phyloP scores from a whole-genome alignment of 306 rosid species.

The Ceratonia siliqua region DNA sequence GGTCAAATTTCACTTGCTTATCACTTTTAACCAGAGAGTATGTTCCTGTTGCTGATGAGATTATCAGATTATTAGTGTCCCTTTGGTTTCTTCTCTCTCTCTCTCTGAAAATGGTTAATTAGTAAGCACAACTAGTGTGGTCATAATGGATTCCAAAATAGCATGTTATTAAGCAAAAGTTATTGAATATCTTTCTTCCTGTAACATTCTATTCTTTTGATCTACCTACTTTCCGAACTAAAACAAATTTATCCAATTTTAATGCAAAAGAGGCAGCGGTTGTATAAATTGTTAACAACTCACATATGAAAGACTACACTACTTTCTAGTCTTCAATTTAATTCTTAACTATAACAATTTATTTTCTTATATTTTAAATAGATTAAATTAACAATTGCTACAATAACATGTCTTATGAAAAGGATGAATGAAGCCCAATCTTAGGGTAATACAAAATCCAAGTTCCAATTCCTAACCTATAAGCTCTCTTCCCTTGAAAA shows the following conservation, averaged over 20 bases:
- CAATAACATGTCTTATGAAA: neutral
- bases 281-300: neutral
- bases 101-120: slow-evolving; percentile 10
- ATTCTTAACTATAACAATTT: neutral
- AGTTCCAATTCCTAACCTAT: neutral
- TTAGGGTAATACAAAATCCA: neutral
- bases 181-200: neutral
- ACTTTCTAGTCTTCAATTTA: slow-evolving; percentile 2
- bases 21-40: neutral
- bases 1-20: slow-evolving; percentile 7
- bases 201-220: neutral
- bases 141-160: slow-evolving; percentile 4
- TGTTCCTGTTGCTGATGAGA: neutral
- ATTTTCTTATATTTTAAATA: neutral
- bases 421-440: neutral
- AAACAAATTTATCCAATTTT: slow-evolving; percentile 4
- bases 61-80: neutral
- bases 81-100: neutral
- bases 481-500: neutral
- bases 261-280: neutral
- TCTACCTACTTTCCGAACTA: neutral
- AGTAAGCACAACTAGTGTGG: neutral
- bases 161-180: slow-evolving; percentile 1
- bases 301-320: slow-evolving; percentile 1
- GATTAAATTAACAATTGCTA: neutral